Conservation (phyloP, 495 filamentous ascomycete species). For the Hypoxylon cercidicola region DNA sequence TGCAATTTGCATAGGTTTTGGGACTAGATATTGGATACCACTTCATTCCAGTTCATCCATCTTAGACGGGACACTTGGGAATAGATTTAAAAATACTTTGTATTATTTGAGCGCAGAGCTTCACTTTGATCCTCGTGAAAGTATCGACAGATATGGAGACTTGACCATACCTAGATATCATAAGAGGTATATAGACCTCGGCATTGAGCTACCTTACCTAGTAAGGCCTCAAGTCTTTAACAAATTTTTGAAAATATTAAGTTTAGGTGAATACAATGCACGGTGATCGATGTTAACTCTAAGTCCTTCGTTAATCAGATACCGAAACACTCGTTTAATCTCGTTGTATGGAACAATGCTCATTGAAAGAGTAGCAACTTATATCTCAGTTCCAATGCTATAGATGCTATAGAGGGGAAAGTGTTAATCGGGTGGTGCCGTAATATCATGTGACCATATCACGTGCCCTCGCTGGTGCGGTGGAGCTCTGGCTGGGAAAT, state of each 20-base stretch:
- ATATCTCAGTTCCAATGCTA: background rate
- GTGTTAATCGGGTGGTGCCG: slow-evolving; percentile 29
- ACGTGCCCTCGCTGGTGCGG: slow-evolving; percentile 23
- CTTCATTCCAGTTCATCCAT: slow-evolving; percentile 22
- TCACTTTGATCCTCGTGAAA: too few relatives aligned
- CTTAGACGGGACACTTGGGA: slow-evolving; percentile 15
- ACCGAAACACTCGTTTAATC: too few relatives aligned
- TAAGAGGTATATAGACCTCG: too few relatives aligned
- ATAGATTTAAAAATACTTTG: slow-evolving; percentile 24
- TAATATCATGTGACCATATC: slow-evolving; percentile 38
- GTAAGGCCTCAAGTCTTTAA: too few relatives aligned
- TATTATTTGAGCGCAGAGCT: background rate
- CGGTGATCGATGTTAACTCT: too few relatives aligned
- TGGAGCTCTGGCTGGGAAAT: slow-evolving; percentile 32
- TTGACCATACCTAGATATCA: too few relatives aligned
- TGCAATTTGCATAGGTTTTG: slow-evolving; percentile 28
- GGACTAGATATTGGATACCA: slow-evolving; percentile 28
- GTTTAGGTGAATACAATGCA: background rate
- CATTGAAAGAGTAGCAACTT: too few relatives aligned
- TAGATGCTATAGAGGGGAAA: background rate
- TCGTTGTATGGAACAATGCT: too few relatives aligned
- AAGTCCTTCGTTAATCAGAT: too few relatives aligned
- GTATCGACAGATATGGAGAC: too few relatives aligned
- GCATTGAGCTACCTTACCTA: too few relatives aligned
- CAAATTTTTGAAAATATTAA: too few relatives aligned